Evolutionary conservation across 2,329 filamentous ascomycete genomes (phyloP).

Genomic region (Fusarium marasasianum): DNA sequence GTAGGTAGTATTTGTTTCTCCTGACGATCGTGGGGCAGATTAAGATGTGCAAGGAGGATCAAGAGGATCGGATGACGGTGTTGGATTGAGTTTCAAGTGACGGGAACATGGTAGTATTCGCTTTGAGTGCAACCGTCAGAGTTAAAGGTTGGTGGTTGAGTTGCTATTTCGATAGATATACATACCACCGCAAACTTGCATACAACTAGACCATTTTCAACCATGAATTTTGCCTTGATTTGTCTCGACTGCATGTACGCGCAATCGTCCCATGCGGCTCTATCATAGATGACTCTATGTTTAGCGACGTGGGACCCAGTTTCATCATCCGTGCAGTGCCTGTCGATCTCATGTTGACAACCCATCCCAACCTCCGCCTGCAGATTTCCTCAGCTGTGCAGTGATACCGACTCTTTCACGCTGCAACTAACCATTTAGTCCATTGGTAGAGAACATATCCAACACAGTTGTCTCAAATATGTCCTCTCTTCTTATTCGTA

Average conservation of each 20-base stretch:
- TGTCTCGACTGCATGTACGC: constrained; percentile 1
- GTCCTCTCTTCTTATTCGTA: not conserved
- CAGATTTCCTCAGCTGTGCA: not conserved
- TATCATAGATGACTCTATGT: constrained; percentile 20
- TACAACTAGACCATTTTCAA: not conserved
- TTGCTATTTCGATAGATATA: not conserved
- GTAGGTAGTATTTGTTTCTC: constrained; percentile 6
- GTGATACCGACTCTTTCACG: not conserved
- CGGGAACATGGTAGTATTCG: not conserved
- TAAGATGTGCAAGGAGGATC: constrained; percentile 19
- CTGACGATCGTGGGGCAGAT: constrained; percentile 33
- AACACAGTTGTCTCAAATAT: not conserved
- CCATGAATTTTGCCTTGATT: not conserved
- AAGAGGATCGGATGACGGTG: not conserved
- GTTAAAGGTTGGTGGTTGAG: not conserved
- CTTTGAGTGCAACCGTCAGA: not conserved
- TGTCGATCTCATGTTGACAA: constrained; percentile 20
- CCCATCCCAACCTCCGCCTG: not conserved
- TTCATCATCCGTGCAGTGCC: constrained; percentile 10
- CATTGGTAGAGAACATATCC: not conserved
- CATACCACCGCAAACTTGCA: not conserved
- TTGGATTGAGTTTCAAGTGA: not conserved
- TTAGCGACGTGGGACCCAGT: constrained; percentile 16
- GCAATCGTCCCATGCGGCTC: constrained; percentile 27
- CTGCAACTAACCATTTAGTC: not conserved